phyloP scores from a whole-genome alignment of 2,329 filamentous ascomycete genomes.

The Fusarium musae region DNA sequence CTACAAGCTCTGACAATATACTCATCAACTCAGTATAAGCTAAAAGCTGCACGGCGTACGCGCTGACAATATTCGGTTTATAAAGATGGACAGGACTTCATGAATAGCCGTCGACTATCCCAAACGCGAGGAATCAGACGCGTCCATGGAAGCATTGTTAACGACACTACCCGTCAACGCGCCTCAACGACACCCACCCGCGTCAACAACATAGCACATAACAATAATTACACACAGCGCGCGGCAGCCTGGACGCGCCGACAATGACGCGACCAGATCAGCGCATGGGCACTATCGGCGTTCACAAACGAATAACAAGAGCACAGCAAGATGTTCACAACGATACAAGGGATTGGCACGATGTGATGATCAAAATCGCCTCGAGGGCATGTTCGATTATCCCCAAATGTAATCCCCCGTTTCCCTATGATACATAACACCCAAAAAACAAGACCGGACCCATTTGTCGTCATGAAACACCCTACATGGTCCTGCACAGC shows the following conservation, averaged over 20 bases:
- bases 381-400: constrained; percentile 47
- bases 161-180: not conserved
- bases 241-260: not conserved
- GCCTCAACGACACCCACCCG: not conserved
- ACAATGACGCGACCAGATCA: not conserved
- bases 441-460: constrained; percentile 55
- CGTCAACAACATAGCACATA: not conserved
- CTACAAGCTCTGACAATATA: not conserved
- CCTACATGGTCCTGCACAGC: constrained; percentile 42
- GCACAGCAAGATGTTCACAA: not conserved
- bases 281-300: fast-evolving
- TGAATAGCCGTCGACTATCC: not conserved
- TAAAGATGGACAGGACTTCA: not conserved
- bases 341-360: not conserved
- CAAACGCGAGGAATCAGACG: no score
- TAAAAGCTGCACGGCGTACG: not conserved
- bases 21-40: not conserved
- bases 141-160: not conserved
- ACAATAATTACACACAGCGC: not conserved
- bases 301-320: fast-evolving
- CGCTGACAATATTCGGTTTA: no score
- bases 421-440: constrained; percentile 60
- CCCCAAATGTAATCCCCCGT: constrained; percentile 51
- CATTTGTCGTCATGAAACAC: constrained; percentile 57
- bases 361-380: constrained; percentile 41